These are phyloP conservation scores for Podospora bellae-mahoneyi DNA, from an alignment of 495 filamentous ascomycete species.

Conservation along the genomic window DNA sequence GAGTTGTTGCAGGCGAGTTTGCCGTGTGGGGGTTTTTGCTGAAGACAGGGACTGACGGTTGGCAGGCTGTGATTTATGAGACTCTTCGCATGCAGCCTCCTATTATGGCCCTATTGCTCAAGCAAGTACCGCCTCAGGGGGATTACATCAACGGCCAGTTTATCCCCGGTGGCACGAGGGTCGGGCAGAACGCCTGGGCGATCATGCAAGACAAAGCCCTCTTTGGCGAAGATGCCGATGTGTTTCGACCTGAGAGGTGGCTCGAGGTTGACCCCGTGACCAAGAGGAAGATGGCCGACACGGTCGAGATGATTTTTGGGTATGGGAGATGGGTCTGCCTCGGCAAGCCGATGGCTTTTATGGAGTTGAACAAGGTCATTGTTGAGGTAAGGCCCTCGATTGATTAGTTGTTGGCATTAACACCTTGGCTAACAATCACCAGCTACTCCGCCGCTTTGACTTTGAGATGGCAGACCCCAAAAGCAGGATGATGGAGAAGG, in stretches of 20 bases:
- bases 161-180: conserved; percentile 50
- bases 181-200: conserved; percentile 47
- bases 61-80: conserved; percentile 48
- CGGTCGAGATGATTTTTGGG: conserved; percentile 30
- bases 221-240: conserved; percentile 45
- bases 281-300: conserved; percentile 32
- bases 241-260: conserved; percentile 54
- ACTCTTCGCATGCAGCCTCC: conserved; percentile 47
- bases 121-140: conserved; percentile 50
- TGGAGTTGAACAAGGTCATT: conserved; percentile 50
- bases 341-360: conserved; percentile 35
- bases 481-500: conserved; percentile 31
- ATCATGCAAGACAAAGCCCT: conserved; percentile 36
- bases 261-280: conserved; percentile 37
- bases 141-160: conserved; percentile 47
- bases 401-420: background rate
- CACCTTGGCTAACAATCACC: background rate
- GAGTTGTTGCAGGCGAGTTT: conserved; percentile 36
- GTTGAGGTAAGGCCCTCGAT: conserved; percentile 42
- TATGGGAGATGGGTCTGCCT: conserved; percentile 38
- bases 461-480: conserved; percentile 43
- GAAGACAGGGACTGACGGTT: background rate
- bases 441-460: conserved; percentile 42
- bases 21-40: background rate
- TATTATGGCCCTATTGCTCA: conserved; percentile 34